Base-by-base conservation (phyloP, 805 yeast species). In the Wickerhamiella brachini region DNA sequence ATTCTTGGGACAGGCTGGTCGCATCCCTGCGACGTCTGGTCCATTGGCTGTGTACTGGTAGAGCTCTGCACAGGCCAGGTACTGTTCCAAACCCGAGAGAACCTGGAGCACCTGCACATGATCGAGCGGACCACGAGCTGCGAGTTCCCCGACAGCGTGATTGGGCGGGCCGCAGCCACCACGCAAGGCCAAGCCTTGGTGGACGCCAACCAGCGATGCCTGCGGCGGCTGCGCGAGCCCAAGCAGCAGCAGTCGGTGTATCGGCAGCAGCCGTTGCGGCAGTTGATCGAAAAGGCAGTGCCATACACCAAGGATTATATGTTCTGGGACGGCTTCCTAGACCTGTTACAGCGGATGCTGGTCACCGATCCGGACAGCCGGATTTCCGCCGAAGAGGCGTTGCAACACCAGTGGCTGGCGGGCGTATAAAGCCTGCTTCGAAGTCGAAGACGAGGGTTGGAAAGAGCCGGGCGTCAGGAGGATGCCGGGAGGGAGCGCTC, bases 1-100 rank as follows among this genome's bases (percentile, higher is more conserved):
- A 87, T 90, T 1, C 68, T 93, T 29, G 96, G 96, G 1, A 74
- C 78, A n/a, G 96, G 97, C 18, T 93, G 98, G 97, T 84, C 95
- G 7, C 88, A 77, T 59, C 95, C 97, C 1, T 90, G 97, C 65
- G 99, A 93, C 65, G 71, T 90, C 70, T 93, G 99, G 99, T 85
- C 95, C 1, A 74, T 93, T 44, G 99, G 96, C 1, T 90, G 97
- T 65, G 86, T 93, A 15, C 68, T 93, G 37, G 89, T 87, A 9
- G 99, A 93, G 68, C 68, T 93, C 48, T 81, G 85, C 39, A 86
- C 94, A 18, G 99, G 99, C 24, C 95, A 87, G 62, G 95, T 97
- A 0, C 69, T 93, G 22, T 93, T 90, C 67, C 88, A 86, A 57
- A 93, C 97, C 0, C 96, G 90, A 65, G 97, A 93, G 63, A 89